Evolutionary conservation across 2,329 filamentous ascomycete genomes (phyloP).

Genomic region (Ceratocystis smalleyi): DNA sequence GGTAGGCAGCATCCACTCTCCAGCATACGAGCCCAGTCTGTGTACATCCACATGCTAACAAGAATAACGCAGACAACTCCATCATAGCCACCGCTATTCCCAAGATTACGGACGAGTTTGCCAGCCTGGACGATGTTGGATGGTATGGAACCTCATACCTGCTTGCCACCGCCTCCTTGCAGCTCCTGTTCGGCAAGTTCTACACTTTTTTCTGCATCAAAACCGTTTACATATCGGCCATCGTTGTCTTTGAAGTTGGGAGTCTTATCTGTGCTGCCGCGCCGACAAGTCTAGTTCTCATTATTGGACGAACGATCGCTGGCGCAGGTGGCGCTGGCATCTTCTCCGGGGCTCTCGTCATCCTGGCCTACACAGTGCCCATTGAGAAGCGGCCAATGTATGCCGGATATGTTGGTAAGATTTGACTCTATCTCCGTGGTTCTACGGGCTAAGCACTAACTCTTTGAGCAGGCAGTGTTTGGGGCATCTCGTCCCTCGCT

Average conservation of each 20-base stretch:
- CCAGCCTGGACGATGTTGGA: conserved; percentile 32
- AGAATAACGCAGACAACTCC: conserved; percentile 23
- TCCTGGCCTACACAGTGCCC: conserved; percentile 28
- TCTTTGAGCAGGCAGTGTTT: conserved; percentile 23
- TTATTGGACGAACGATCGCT: conserved; percentile 25
- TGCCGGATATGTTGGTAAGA: conserved; percentile 22
- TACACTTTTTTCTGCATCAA: conserved; percentile 33
- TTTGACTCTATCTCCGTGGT: conserved; percentile 12
- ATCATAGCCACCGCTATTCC: conserved; percentile 33
- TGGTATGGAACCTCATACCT: conserved; percentile 35
- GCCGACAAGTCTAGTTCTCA: conserved; percentile 24
- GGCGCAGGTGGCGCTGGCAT: conserved; percentile 31
- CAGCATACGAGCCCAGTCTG: not conserved
- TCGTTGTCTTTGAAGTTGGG: conserved; percentile 30
- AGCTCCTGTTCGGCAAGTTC: conserved; percentile 28
- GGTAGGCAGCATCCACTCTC: conserved; percentile 19
- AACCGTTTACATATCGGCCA: conserved; percentile 26
- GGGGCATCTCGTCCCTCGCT: conserved; percentile 26
- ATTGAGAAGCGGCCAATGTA: conserved; percentile 24
- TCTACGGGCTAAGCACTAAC: conserved; percentile 19
- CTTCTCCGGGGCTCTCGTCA: conserved; percentile 30
- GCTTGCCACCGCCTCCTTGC: conserved; percentile 28
- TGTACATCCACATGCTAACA: not conserved
- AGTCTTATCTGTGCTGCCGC: conserved; percentile 28
- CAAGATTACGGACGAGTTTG: conserved; percentile 29